These are phyloP conservation scores for Russula compacta DNA, from an alignment of 768 basidiomycete species.

Conservation along the genomic window DNA sequence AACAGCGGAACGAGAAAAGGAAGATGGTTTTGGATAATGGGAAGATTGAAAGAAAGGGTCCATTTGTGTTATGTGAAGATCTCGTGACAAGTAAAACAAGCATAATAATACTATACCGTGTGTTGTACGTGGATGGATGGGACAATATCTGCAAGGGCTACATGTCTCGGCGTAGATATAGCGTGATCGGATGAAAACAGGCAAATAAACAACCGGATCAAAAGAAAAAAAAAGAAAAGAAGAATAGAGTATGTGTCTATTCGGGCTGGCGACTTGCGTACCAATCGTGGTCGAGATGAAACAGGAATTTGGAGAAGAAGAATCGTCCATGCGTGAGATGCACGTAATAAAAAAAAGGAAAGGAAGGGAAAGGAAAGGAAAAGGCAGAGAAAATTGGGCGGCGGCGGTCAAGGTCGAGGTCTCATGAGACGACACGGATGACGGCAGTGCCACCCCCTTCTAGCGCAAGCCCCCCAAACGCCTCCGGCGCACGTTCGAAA, in stretches of 20 bases:
- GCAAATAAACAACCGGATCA: neutral
- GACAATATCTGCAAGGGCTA: neutral
- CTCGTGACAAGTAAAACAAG: neutral
- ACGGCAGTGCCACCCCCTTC: slow-evolving; percentile 29
- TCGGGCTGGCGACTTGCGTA: neutral
- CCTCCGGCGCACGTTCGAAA: slow-evolving; percentile 46
- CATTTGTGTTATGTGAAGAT: neutral
- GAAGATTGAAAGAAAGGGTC: neutral
- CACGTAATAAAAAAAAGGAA: neutral
- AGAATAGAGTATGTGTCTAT: neutral
- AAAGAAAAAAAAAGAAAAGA: neutral
- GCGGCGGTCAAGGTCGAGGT: neutral
- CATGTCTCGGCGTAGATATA: neutral
- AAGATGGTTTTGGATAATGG: too few species aligned
- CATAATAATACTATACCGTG: neutral
- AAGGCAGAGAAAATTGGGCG: neutral
- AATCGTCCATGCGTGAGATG: neutral
- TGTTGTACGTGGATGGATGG: neutral
- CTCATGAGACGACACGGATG: slow-evolving; percentile 25
- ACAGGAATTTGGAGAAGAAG: neutral
- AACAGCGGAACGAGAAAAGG: neutral
- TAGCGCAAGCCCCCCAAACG: slow-evolving; percentile 32
- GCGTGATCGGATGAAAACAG: neutral
- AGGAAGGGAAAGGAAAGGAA: neutral
- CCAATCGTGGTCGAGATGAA: neutral